phyloP scores from a whole-genome alignment of 495 filamentous ascomycete species.

The Beverwykella pulmonaria region DNA sequence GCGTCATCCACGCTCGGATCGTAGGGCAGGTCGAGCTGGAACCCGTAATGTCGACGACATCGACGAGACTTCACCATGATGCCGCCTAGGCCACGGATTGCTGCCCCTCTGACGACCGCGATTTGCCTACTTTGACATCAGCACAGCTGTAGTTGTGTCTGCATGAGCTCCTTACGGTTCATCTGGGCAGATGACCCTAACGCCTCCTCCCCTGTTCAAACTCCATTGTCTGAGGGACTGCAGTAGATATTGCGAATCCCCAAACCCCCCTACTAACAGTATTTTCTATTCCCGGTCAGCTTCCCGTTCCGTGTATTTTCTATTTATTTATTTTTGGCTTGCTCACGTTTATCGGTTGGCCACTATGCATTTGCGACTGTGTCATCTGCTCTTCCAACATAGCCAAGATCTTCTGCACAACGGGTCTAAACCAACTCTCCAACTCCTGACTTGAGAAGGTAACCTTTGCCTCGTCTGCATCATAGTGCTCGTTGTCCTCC shows the following conservation, averaged over 20 bases:
- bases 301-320: neutral
- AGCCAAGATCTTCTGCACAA: slow-evolving; percentile 36
- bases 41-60: slow-evolving; percentile 41
- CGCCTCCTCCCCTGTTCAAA: neutral
- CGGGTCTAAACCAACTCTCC: slow-evolving; percentile 40
- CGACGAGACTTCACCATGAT: slow-evolving; percentile 9
- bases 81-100: slow-evolving; percentile 36
- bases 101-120: slow-evolving; percentile 41
- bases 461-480: slow-evolving; percentile 13
- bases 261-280: slow-evolving; percentile 46
- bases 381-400: slow-evolving; percentile 35
- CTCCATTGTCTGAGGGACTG: slow-evolving; percentile 37
- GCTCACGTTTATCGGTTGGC: slow-evolving; percentile 21
- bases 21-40: slow-evolving; percentile 16
- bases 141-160: neutral
- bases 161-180: slow-evolving; percentile 16
- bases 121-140: slow-evolving; percentile 33
- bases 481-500: neutral
- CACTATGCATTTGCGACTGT: slow-evolving; percentile 11
- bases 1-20: slow-evolving; percentile 18
- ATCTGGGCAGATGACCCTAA: slow-evolving; percentile 14
- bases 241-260: slow-evolving; percentile 39
- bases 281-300: slow-evolving; percentile 33
- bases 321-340: too few relatives aligned
- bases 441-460: slow-evolving; percentile 32